These are phyloP conservation scores for Rhododendron molle DNA, from an alignment of 148 eudicot genomes.

Conservation along the genomic window DNA sequence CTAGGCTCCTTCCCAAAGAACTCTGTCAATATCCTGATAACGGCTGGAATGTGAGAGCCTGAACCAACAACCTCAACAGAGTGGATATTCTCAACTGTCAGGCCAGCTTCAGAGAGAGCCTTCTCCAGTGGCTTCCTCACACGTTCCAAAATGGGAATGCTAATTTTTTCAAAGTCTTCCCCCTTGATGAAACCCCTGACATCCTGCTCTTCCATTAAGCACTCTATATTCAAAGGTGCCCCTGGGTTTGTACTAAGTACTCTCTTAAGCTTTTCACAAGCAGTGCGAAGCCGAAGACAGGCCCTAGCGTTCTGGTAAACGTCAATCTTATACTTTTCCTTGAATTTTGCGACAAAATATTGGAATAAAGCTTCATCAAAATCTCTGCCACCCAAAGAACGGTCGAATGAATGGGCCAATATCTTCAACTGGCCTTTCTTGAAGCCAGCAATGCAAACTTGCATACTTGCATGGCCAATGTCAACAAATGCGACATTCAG, in stretches of 20 bases:
- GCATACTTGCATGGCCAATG: slow-evolving; percentile 85
- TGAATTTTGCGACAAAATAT: slow-evolving; percentile 80
- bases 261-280: slow-evolving; percentile 83
- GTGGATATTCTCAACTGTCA: slow-evolving; percentile 58
- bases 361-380: slow-evolving; percentile 86
- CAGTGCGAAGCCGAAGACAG: slow-evolving; percentile 79
- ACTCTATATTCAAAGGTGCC: slow-evolving; percentile 91
- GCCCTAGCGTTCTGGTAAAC: slow-evolving; percentile 89
- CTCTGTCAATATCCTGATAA: slow-evolving; percentile 72
- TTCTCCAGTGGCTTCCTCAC: slow-evolving; percentile 89
- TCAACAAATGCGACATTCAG: slow-evolving; percentile 83
- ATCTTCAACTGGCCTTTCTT: slow-evolving; percentile 84
- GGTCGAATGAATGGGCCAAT: slow-evolving; percentile 85
- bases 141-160: slow-evolving; percentile 79
- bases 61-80: slow-evolving; percentile 96
- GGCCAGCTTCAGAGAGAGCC: slow-evolving; percentile 85
- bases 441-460: slow-evolving; percentile 86
- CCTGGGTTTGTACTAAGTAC: slow-evolving; percentile 94
- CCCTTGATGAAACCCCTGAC: slow-evolving; percentile 77
- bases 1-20: slow-evolving; percentile 94
- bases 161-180: slow-evolving; percentile 80
- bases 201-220: slow-evolving; percentile 96
- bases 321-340: slow-evolving; percentile 78
- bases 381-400: slow-evolving; percentile 60
- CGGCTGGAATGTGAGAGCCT: slow-evolving; percentile 83